A percentile compares a stretch with the other conserved stretches of the same genome.
These are phyloP conservation scores for Coccomyxa sp. DNA, from an alignment of 139 green algal genomes.

Conservation along the genomic window DNA sequence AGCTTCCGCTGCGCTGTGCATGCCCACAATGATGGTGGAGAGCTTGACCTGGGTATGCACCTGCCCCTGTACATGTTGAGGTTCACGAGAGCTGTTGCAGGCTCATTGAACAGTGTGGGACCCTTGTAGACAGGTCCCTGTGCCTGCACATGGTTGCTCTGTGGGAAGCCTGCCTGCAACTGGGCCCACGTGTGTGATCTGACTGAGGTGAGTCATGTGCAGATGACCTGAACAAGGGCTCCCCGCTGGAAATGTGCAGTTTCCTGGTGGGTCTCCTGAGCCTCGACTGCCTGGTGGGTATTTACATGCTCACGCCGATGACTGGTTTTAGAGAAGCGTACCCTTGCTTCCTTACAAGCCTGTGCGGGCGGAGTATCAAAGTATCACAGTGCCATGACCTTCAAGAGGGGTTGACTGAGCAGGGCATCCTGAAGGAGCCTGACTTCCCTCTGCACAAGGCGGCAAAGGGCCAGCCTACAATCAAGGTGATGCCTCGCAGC, in stretches of 20 bases:
- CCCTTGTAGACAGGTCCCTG: neutral
- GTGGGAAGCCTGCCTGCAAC: neutral
- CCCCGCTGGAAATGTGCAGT: constrained; percentile 17
- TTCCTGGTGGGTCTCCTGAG: no score
- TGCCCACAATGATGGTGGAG: constrained; percentile 10
- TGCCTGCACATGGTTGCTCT: neutral
- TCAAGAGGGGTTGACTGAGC: neutral
- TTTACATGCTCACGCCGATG: no score
- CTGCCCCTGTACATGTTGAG: neutral
- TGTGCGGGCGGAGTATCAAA: neutral
- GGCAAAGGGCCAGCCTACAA: constrained; percentile 16
- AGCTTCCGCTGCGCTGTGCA: constrained; percentile 8
- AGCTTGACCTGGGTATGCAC: constrained; percentile 17
- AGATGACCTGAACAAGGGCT: constrained; percentile 15
- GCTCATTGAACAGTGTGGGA: neutral
- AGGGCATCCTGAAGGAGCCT: constrained; percentile 14
- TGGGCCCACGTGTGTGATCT: no score
- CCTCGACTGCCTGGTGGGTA: no score
- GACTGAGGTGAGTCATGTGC: neutral
- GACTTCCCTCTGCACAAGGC: constrained; percentile 14
- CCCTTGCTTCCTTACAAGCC: neutral
- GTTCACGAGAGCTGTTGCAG: neutral
- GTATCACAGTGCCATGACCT: neutral
- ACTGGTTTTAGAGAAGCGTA: no score
- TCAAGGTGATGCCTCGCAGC: constrained; percentile 12